Conservation (phyloP, 768 basidiomycete species). For the Fomitopsis serialis region DNA sequence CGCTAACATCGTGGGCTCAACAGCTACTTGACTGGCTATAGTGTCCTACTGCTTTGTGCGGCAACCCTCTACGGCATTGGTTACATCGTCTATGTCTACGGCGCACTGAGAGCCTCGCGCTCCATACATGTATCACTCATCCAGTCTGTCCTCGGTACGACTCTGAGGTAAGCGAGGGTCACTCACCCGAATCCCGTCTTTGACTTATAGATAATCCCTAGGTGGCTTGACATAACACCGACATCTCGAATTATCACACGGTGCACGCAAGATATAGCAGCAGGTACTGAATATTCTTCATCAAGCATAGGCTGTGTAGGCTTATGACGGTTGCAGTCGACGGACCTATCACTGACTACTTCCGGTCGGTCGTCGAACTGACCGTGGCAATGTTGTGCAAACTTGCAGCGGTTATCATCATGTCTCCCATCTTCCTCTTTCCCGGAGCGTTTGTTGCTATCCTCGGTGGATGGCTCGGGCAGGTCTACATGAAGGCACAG, state of each 20-base stretch:
- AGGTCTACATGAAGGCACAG: constrained; percentile 54
- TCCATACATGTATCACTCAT: constrained; percentile 26
- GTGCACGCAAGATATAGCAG: constrained; percentile 61
- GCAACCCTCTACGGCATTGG: constrained; percentile 17
- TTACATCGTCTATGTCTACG: constrained; percentile 22
- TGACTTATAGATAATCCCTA: constrained; percentile 6
- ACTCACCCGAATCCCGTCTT: not conserved
- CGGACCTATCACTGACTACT: constrained; percentile 22
- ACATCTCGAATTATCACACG: constrained; percentile 58
- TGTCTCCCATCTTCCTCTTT: constrained; percentile 37
- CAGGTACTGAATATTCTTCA: constrained; percentile 14
- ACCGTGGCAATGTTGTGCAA: constrained; percentile 26
- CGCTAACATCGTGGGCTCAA: not conserved
- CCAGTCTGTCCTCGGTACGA: constrained; percentile 25
- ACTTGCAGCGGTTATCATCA: constrained; percentile 32
- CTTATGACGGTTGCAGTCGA: constrained; percentile 24
- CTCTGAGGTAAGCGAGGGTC: constrained; percentile 16
- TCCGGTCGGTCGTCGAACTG: constrained; percentile 26
- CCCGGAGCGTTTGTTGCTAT: constrained; percentile 33
- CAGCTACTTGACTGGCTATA: constrained; percentile 26
- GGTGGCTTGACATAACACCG: constrained; percentile 49
- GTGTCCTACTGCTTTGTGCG: constrained; percentile 9
- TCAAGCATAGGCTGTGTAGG: not conserved
- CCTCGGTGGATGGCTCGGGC: constrained; percentile 39
- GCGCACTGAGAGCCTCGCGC: constrained; percentile 26